Evolutionary conservation across 139 green algal genomes (phyloP).

Genomic region (Chlamydomonas sp.): DNA sequence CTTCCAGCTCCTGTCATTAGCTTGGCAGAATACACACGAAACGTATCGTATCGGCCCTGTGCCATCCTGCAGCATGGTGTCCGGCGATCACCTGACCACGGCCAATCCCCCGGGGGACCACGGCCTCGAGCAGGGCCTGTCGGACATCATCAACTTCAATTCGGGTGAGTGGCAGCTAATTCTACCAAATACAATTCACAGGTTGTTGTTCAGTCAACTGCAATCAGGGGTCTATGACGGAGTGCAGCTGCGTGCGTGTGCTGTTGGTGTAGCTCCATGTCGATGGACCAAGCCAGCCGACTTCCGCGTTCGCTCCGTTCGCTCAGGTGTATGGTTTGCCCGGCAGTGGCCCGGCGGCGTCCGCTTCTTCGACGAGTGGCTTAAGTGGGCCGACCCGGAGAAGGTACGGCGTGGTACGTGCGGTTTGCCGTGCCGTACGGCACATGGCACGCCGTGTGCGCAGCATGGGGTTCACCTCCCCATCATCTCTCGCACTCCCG

Average conservation of each 20-base stretch:
- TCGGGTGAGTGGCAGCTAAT: no score
- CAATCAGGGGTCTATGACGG: background rate
- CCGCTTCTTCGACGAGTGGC: slow-evolving; percentile 36
- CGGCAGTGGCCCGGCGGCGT: slow-evolving; percentile 19
- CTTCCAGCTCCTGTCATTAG: no score
- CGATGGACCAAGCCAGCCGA: background rate
- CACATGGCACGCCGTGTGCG: no score
- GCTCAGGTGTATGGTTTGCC: slow-evolving; percentile 38
- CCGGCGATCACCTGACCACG: background rate
- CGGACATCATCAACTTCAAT: no score
- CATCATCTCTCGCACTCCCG: no score
- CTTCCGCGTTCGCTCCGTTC: background rate
- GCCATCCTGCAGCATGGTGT: background rate
- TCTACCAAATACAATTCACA: background rate
- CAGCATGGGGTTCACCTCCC: no score
- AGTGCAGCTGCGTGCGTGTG: background rate
- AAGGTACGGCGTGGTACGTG: no score
- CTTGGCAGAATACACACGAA: no score
- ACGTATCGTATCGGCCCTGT: no score
- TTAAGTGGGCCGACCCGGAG: background rate
- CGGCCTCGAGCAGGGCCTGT: no score
- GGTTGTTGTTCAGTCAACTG: background rate
- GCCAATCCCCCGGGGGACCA: background rate
- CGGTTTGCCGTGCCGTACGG: no score
- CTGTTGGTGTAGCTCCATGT: background rate